A percentile compares a stretch with the other conserved stretches of the same genome.
Conservation (phyloP, 1,284 basidiomycete genomes). For the Cerrena zonata region DNA sequence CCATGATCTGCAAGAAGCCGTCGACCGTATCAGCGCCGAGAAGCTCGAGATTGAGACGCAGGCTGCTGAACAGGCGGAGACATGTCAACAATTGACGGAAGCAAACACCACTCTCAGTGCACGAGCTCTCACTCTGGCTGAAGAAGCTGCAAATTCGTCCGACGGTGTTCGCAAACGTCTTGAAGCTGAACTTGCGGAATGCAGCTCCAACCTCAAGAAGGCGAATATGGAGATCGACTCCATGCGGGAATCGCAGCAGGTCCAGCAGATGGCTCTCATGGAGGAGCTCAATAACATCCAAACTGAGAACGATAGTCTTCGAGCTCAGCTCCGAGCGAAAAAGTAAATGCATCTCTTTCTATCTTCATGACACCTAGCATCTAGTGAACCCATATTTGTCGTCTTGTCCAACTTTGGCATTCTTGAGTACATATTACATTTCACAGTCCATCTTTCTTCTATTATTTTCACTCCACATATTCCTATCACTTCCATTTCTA, state of each 20-base stretch:
- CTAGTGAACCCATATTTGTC: not conserved
- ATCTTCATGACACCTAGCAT: not conserved
- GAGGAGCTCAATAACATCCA: slow-evolving; percentile 77
- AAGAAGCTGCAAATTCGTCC: slow-evolving; percentile 62
- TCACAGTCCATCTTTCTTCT: not conserved
- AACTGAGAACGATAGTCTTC: slow-evolving; percentile 64
- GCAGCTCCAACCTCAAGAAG: slow-evolving; percentile 36
- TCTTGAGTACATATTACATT: too few relatives aligned
- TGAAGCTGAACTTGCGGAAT: slow-evolving; percentile 47
- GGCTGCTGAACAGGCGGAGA: slow-evolving; percentile 67
- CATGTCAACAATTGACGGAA: slow-evolving; percentile 63
- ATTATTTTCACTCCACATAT: not conserved
- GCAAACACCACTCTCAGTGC: slow-evolving; percentile 74
- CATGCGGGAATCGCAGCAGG: slow-evolving; percentile 62
- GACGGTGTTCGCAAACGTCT: slow-evolving; percentile 48
- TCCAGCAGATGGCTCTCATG: slow-evolving; percentile 63
- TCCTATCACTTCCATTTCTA: not conserved
- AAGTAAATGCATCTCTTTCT: slow-evolving; percentile 24
- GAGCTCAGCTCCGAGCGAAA: slow-evolving; percentile 61
- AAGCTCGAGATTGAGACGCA: slow-evolving; percentile 68
- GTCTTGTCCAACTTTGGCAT: too few relatives aligned
- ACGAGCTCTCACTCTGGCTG: slow-evolving; percentile 65
- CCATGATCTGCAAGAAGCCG: slow-evolving; percentile 50
- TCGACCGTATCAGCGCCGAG: slow-evolving; percentile 57
- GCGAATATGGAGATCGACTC: slow-evolving; percentile 35